These are phyloP conservation scores for Pinus albicaulis DNA, from an alignment of 75 land plant genomes.

Conservation along the genomic window DNA sequence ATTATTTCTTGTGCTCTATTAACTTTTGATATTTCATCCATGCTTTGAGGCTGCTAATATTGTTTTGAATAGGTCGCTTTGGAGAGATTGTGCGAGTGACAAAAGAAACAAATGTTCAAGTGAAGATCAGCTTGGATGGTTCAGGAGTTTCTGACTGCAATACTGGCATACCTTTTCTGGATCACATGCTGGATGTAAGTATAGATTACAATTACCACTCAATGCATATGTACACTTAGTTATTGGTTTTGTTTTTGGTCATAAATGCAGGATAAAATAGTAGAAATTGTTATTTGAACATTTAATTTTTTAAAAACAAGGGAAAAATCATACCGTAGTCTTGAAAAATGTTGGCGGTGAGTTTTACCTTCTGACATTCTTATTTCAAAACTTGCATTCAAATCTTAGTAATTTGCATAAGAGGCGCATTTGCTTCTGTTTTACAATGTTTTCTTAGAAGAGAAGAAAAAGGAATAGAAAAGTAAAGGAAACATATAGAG, in stretches of 20 bases:
- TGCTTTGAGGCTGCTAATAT: not conserved
- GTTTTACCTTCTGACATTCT: too few relatives aligned
- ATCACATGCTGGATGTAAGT: constrained; percentile 98
- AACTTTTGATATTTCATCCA: not conserved
- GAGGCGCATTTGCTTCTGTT: too few relatives aligned
- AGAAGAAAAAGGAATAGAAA: too few relatives aligned
- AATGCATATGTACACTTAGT: not conserved
- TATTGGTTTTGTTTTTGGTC: not conserved
- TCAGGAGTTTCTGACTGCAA: constrained; percentile 66
- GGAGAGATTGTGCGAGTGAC: constrained; percentile 85
- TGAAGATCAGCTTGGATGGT: constrained; percentile 84
- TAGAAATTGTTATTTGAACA: not conserved
- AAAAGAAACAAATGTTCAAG: constrained; percentile 89
- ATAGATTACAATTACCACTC: not conserved
- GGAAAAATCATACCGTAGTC: too few relatives aligned
- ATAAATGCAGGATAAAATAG: not conserved
- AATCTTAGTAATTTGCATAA: too few relatives aligned
- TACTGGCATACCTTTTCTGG: constrained; percentile 93
- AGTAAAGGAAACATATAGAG: too few relatives aligned
- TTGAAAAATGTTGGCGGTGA: too few relatives aligned
- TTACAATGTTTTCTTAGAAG: too few relatives aligned
- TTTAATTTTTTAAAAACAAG: too few relatives aligned
- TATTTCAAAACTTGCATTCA: too few relatives aligned
- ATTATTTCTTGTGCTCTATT: not conserved
- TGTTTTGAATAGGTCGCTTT: constrained; percentile 40